Percentiles rank a stretch among this genome's conserved stretches.
Conservation (phyloP, 805 yeast species). For the Candida dajiaensis region DNA sequence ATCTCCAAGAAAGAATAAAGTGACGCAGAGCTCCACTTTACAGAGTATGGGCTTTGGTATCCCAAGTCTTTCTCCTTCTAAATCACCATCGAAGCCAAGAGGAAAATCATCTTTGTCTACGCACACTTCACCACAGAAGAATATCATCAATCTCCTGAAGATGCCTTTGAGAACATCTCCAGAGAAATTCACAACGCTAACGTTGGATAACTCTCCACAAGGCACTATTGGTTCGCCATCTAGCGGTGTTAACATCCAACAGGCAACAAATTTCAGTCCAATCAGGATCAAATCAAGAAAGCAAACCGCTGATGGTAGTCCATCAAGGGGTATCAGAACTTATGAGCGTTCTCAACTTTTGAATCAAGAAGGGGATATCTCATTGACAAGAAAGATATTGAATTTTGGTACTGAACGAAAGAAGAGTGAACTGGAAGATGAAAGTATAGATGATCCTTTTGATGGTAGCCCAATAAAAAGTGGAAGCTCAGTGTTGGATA, state of each 20-base stretch:
- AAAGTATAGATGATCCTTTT: neutral
- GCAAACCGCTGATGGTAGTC: neutral
- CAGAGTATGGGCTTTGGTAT: neutral
- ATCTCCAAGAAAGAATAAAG: neutral
- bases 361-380: neutral
- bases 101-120: constrained; percentile 4
- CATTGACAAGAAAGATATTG: neutral
- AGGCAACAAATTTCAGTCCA: neutral
- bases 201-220: neutral
- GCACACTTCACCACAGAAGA: neutral
- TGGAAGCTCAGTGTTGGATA: neutral
- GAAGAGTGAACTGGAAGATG: neutral
- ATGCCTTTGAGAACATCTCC: neutral
- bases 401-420: neutral
- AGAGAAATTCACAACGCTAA: neutral
- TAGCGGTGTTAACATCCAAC: neutral
- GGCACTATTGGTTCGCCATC: neutral
- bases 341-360: neutral
- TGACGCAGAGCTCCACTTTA: neutral
- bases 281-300: neutral
- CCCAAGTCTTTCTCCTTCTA: neutral
- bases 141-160: neutral
- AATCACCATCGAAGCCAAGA: neutral
- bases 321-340: neutral
- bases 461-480: neutral